Conservation (phyloP, 495 filamentous ascomycete genomes). For the Neurospora sp. region DNA sequence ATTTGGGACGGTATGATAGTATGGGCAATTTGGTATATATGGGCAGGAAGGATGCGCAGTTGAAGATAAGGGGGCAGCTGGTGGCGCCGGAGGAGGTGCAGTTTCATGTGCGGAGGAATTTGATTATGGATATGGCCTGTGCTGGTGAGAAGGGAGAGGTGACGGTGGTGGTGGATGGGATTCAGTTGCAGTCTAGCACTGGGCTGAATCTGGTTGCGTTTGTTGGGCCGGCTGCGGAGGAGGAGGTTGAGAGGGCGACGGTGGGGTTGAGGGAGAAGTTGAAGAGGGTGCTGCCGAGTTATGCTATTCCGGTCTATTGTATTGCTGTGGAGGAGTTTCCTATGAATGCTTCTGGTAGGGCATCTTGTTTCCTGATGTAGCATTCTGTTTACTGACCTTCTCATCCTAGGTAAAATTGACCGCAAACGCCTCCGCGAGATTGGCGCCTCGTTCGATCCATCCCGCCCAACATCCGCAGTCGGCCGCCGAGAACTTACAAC, state of each 20-base stretch:
- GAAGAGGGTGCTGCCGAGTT: slow-evolving; percentile 29
- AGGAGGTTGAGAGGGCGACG: slow-evolving; percentile 11
- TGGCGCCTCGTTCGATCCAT: slow-evolving; percentile 12
- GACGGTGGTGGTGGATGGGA: slow-evolving; percentile 30
- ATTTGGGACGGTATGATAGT: slow-evolving; percentile 51
- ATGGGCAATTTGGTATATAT: slow-evolving; percentile 42
- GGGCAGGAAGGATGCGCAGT: slow-evolving; percentile 54
- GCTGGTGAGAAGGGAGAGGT: slow-evolving; percentile 9
- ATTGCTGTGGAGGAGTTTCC: slow-evolving; percentile 49
- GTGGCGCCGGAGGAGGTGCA: slow-evolving; percentile 60
- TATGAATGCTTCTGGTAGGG: background rate
- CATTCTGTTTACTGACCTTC: background rate
- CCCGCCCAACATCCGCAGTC: background rate
- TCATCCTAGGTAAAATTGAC: slow-evolving; percentile 45
- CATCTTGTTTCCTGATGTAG: too few species aligned
- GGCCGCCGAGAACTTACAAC: background rate
- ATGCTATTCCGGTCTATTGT: slow-evolving; percentile 54
- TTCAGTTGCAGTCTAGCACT: slow-evolving; percentile 23
- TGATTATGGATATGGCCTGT: background rate
- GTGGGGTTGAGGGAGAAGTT: slow-evolving; percentile 11
- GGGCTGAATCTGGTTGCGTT: slow-evolving; percentile 31
- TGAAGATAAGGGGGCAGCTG: slow-evolving; percentile 56
- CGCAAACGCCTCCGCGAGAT: slow-evolving; percentile 41
- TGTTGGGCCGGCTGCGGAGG: slow-evolving; percentile 8
- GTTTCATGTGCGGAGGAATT: slow-evolving; percentile 35